Base-by-base conservation (phyloP, 257 asterid species). In the Parsonsia alboflavescens region DNA sequence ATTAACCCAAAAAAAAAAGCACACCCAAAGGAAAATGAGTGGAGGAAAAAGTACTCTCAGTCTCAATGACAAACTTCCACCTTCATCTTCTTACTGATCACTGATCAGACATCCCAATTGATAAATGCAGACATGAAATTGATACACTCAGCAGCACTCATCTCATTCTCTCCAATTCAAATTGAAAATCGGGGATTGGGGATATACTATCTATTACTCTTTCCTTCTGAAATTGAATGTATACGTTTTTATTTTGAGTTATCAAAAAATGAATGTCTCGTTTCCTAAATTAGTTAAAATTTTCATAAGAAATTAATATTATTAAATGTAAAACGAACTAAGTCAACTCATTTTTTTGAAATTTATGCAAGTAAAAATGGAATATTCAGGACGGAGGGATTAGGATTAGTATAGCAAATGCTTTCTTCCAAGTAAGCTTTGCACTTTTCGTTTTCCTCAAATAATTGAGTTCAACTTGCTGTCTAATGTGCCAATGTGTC, bases 381-480 rank as follows among this genome's bases (percentile, higher is more conserved):
- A n/a, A n/a, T n/a, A n/a, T n/a, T n/a, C n/a, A n/a, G n/a, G n/a
- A n/a, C n/a, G n/a, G n/a, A n/a, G n/a, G n/a, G n/a, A n/a, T n/a
- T n/a, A n/a, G n/a, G n/a, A n/a, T 33, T 4, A 19, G 11, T 4
- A 17, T 42, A 11, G 24, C 26, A 54, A 1, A 21, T 39, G 48
- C 50, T 62, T 36, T 10, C 24, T 12, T 12, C 11, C 11, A 30
- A 9, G 10, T 15, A 56, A 9, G 1, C 7, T 19, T 2, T 1
- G 6, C 7, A 3, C 8, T 24, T 72, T 57, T n/a, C 19, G 33
- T 24, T 24, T 9, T 44, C 46, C 10, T 58, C 77, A 74, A 74
- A 33, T 74, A 74, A 74, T 73, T 57, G 68, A 57, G 68, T 56
- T 22, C 42, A n/a, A 12, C 1, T 24, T 72, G 56, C 53, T 13